Base-by-base conservation (phyloP, 192 early-diverging fungal genomes). In the Gonapodya sp. region DNA sequence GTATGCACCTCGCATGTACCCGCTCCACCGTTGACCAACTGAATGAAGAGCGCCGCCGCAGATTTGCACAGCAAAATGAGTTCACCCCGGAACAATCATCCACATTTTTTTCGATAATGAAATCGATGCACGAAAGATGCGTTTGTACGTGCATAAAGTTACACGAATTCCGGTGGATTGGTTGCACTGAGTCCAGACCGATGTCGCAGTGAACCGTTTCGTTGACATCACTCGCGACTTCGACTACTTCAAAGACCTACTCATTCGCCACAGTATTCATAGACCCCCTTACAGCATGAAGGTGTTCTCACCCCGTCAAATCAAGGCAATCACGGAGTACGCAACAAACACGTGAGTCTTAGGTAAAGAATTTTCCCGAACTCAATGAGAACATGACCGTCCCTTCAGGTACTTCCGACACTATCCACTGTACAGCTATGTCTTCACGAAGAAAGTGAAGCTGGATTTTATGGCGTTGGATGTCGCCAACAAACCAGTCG, bases 361-460 rank as follows among this genome's bases (percentile, higher is more conserved):
- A 16, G 46, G 46, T 64, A n/a, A n/a, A n/a, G n/a, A n/a, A n/a
- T n/a, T n/a, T n/a, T 64, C 24, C 46, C 24, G 46, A 8, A 8
- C 8, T 64, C 24, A 64, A 64, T 64, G 46, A 64, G 31, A 81
- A 36, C 1, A 81, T 80, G 1, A 36, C 64, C 35, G 36, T 82
- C 35, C 1, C 73, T 36, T 31, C n/a, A 89, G 85, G 36, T 90
- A 89, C 81, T 90, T 90, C 78, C 84, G 88, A 1, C 89, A 90
- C 82, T 90, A 90, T 80, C 73, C 88, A 8, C 84, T 90, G 84
- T 90, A 90, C 83, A 90, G 89, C 78, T 89, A 87, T 79, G 85
- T 82, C 0, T 90, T 90, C 73, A 90, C 89, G 16, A 89, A 89
- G 81, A 89, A 90, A 82, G 36, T 89, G 81, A 83, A 82, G 36